phyloP scores from a whole-genome alignment of 2,329 filamentous ascomycete genomes.

The Cytospora schulzeri region DNA sequence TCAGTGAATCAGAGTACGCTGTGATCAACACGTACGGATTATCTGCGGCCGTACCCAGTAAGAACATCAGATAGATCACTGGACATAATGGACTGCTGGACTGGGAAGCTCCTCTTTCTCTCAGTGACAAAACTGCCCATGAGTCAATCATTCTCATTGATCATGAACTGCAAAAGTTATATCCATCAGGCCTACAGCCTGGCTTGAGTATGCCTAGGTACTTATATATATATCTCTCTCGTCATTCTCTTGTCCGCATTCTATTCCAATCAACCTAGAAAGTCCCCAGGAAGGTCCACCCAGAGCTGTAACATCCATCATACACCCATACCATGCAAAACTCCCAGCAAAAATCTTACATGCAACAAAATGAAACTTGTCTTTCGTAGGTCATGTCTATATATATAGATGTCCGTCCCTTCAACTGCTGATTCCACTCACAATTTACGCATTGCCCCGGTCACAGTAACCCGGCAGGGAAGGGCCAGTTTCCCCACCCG shows the following conservation, averaged over 20 bases:
- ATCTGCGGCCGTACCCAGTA: not conserved
- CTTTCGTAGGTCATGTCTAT: not conserved
- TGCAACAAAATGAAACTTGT: constrained; percentile 11
- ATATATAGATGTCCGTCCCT: not conserved
- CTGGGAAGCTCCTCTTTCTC: no score
- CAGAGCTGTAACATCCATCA: not conserved
- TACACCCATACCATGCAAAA: constrained; percentile 23
- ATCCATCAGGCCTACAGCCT: not conserved
- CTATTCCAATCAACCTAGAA: constrained; percentile 10
- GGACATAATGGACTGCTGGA: not conserved
- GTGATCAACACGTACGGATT: not conserved
- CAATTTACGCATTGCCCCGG: constrained; percentile 35
- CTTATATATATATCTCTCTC: constrained; percentile 7
- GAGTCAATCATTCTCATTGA: not conserved
- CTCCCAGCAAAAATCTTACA: constrained; percentile 14
- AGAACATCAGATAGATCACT: not conserved
- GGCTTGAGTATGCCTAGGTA: no score
- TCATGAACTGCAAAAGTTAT: not conserved
- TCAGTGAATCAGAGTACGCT: not conserved
- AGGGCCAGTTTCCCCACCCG: constrained; percentile 53
- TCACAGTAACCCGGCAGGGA: constrained; percentile 59
- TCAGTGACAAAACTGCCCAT: not conserved
- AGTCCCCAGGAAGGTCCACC: not conserved
- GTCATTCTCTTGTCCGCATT: constrained; percentile 18
- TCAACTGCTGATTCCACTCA: not conserved